phyloP scores from a whole-genome alignment of 73 alveolate genomes.

The Paramecium tetraurelia region DNA sequence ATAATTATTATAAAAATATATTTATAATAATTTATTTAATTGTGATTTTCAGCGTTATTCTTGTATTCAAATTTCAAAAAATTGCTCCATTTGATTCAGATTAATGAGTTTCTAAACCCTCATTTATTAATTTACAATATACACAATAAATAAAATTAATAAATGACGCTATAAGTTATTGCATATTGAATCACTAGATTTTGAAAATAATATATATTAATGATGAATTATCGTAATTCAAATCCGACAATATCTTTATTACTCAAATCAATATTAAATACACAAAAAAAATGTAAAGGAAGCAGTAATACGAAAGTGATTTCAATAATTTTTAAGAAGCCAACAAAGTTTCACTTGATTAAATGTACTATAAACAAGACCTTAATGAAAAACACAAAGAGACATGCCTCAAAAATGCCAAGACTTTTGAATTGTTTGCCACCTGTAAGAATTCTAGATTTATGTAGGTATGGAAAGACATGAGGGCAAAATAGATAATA shows the following conservation, averaged over 20 bases:
- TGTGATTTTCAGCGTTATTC: not conserved
- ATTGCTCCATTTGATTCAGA: not conserved
- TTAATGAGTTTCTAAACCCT: not conserved
- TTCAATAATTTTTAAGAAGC: not conserved
- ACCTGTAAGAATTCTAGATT: not conserved
- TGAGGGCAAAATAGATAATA: not conserved
- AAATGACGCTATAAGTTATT: not conserved
- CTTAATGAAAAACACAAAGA: not conserved
- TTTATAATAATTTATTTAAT: not conserved
- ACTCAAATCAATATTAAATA: not conserved
- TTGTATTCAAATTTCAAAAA: not conserved
- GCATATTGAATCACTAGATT: not conserved
- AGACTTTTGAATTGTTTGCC: not conserved
- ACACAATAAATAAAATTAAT: not conserved
- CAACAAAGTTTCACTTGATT: not conserved
- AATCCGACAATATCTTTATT: not conserved
- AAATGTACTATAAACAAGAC: not conserved
- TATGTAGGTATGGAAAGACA: constrained; percentile 17
- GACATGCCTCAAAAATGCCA: not conserved
- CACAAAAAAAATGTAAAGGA: constrained; percentile 18
- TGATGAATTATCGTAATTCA: not conserved
- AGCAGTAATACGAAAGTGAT: not conserved
- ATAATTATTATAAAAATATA: not conserved
- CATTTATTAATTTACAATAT: not conserved
- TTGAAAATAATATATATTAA: not conserved